Base-by-base conservation (phyloP, 257 asterid species). In the Gentiana macrophylla region DNA sequence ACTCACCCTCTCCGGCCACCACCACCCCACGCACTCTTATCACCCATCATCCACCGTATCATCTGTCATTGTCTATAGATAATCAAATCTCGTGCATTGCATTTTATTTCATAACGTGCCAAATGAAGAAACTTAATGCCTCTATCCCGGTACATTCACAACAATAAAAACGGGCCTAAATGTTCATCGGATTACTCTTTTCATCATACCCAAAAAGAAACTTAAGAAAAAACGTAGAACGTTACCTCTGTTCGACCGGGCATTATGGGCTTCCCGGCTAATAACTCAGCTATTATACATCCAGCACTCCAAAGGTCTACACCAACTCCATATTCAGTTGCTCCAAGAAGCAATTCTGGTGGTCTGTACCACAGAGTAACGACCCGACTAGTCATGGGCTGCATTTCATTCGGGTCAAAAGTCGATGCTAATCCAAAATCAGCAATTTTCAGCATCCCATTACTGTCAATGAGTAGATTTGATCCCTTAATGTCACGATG, bases 291-390 rank as follows among this genome's bases (percentile, higher is more conserved):
- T 59, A 87, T 77, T 73, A 87, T 87, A 70, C 96, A 87, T 35
- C 96, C 96, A 36, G 94, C 85, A 47, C 96, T 87, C 96, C 96
- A 87, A 58, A 87, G 86, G 70, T 87, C 96, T 57, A 86, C 79
- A n/a, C 96, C 92, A 10, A 86, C 86, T 4, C 96, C 92, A 74
- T 87, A 87, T 49, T 82, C 74, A 2, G 96, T 84, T 43, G 94
- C 94, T 32, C 96, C 96, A 48, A 87, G 87, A 67, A 87, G 96
- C 56, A 87, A 85, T 73, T 87, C 94, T 0, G 96, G 96, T 9
- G 96, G 96, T 64, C 96, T 79, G 64, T 87, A 84, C 96, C 96
- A 87, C 35, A 87, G 80, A 44, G 94, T 87, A 51, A 87, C 96
- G 48, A 87, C 96, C 9, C 96, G 89, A 63, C 92, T 87, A 2